Conservation (phyloP, 2,329 filamentous ascomycete species). For the Cryoendolithus antarcticus region DNA sequence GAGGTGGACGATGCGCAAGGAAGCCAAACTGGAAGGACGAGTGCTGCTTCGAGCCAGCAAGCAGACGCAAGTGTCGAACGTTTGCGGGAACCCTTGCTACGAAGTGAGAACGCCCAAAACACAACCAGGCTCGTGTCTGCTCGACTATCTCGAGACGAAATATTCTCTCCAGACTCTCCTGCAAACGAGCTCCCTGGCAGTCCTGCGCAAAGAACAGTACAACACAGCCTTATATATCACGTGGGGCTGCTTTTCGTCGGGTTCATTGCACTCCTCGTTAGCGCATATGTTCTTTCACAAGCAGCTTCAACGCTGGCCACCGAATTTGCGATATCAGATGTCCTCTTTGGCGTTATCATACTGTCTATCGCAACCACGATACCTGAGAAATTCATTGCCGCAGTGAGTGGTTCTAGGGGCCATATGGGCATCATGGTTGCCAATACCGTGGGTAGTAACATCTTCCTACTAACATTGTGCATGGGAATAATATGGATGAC, state of each 20-base stretch:
- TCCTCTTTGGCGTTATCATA: conserved; percentile 36
- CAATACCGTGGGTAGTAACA: conserved; percentile 42
- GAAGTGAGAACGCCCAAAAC: too few species aligned
- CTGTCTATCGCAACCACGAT: conserved; percentile 42
- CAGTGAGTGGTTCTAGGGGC: conserved; percentile 35
- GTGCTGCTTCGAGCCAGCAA: conserved; percentile 2
- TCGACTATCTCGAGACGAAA: too few species aligned
- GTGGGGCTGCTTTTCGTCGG: conserved; percentile 32
- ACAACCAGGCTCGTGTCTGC: too few species aligned
- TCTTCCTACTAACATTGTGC: conserved; percentile 42
- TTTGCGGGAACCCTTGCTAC: too few species aligned
- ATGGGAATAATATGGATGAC: conserved; percentile 26
- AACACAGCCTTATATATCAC: conserved; percentile 26
- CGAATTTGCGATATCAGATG: conserved; percentile 31
- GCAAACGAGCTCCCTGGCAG: too few species aligned
- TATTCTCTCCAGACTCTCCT: too few species aligned
- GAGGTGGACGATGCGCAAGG: too few species aligned
- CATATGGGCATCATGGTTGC: conserved; percentile 41
- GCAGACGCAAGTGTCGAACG: too few species aligned
- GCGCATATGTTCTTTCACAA: conserved; percentile 39
- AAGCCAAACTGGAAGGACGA: conserved; percentile 14
- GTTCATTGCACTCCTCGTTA: conserved; percentile 32
- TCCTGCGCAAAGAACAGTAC: background rate
- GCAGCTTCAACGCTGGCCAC: conserved; percentile 30
- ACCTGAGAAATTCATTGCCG: conserved; percentile 41